Evolutionary conservation across 352 stramenopile genomes (phyloP).

Genomic region (Phytophthora gonapodyides): DNA sequence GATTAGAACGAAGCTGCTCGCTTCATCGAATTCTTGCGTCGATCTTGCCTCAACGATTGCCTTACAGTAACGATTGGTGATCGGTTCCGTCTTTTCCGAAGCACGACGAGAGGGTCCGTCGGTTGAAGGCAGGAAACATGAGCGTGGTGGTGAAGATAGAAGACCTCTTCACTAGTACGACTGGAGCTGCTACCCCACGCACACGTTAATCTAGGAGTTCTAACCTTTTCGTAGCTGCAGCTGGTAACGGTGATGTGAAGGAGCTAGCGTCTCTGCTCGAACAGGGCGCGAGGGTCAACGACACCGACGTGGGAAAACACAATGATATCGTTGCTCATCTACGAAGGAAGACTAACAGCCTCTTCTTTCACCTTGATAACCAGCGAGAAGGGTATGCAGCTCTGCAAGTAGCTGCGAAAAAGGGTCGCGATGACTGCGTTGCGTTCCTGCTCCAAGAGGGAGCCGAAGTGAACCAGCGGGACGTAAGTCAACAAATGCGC

Average conservation of each 20-base stretch:
- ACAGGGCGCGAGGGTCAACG: constrained; percentile 55
- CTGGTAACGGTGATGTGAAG: constrained; percentile 41
- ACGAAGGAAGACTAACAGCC: not conserved
- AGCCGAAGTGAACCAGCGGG: constrained; percentile 65
- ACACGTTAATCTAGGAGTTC: too few species aligned
- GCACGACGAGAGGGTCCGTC: too few species aligned
- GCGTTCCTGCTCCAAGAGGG: constrained; percentile 55
- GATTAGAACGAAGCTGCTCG: too few species aligned
- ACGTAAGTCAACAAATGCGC: constrained; percentile 33
- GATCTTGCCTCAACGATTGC: too few species aligned
- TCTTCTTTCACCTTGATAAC: not conserved
- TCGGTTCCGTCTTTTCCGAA: too few species aligned
- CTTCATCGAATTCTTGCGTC: too few species aligned
- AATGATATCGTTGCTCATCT: too few species aligned
- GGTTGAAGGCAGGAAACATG: constrained; percentile 26
- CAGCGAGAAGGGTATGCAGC: constrained; percentile 69
- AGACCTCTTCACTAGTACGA: constrained; percentile 62
- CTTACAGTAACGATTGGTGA: too few species aligned
- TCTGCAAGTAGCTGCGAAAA: constrained; percentile 62
- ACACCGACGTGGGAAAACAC: constrained; percentile 45
- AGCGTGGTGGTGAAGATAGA: constrained; percentile 57
- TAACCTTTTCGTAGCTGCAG: constrained; percentile 48
- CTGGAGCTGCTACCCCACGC: not conserved
- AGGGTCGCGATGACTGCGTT: constrained; percentile 54
- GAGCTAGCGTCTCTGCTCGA: constrained; percentile 43